phyloP scores from a whole-genome alignment of 768 basidiomycete species.

The Rhodotorula paludigena region DNA sequence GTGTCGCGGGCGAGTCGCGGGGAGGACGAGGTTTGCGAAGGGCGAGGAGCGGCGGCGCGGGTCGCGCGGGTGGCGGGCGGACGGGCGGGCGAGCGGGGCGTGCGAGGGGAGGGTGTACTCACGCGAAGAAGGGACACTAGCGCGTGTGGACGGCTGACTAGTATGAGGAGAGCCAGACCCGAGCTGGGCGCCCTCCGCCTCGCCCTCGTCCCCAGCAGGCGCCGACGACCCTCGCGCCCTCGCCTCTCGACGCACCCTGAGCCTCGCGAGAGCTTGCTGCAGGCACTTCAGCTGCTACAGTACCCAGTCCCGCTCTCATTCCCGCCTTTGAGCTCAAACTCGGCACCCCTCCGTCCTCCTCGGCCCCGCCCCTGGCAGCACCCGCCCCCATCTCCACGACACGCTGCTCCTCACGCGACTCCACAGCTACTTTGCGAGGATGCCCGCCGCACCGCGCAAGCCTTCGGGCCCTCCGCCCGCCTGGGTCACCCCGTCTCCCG shows the following conservation, averaged over 20 bases:
- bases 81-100: neutral
- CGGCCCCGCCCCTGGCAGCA: too few relatives aligned
- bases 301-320: too few relatives aligned
- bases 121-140: constrained; percentile 13
- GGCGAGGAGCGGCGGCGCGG: too few relatives aligned
- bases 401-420: too few relatives aligned
- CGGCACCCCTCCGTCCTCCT: too few relatives aligned
- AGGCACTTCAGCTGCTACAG: too few relatives aligned
- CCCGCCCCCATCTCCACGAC: neutral
- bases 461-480: neutral
- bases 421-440: neutral
- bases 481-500: neutral
- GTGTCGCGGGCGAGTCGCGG: too few relatives aligned
- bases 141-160: constrained; percentile 18
- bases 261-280: too few relatives aligned
- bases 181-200: neutral
- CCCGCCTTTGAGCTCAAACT: neutral
- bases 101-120: neutral
- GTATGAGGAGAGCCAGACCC: neutral
- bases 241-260: too few relatives aligned
- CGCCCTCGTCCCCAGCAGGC: neutral
- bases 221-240: too few relatives aligned
- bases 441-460: neutral
- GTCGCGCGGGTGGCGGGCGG: too few relatives aligned
- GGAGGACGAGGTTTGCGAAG: too few relatives aligned